Base-by-base conservation (phyloP, 495 filamentous ascomycete species). In the Aspergillus indologenus region DNA sequence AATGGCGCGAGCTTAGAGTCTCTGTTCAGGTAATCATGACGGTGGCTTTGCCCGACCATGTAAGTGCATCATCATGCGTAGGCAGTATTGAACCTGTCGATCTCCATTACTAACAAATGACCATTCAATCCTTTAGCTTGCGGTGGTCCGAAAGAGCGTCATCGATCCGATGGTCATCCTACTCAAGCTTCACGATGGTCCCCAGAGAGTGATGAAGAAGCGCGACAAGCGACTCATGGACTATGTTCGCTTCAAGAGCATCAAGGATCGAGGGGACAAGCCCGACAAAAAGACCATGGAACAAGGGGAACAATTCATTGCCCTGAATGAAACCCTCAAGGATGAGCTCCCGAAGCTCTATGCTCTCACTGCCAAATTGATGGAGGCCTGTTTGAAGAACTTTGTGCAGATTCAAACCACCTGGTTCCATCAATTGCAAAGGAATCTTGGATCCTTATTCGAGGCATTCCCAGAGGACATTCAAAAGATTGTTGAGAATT, bases 281-380 rank as follows among this genome's bases (percentile, higher is more conserved):
- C 79, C 87, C 9, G 91, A 96, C 65, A 89, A 89, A 67, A 92
- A 92, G 65, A 87, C 90, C 0, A 75, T 80, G 1, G 91, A 96
- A 53, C 84, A 89, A 48, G 90, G 88, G 6, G 90, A 96, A 59
- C 87, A 92, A 66, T 98, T 94, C 68, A 79, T 87, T 52, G 91
- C 91, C 8, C 78, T 98, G 53, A 98, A 97, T 63, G 90, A 96
- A 31, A 88, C 91, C 0, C 76, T 98, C 57, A 97, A 96, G 70
- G 87, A 92, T 45, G 93, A 98, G 64, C 79, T 99, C 23, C 94
- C 94, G 12, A 89, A 87, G 65, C 84, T 99, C 14, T 96, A 90
- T 59, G 71, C 72, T 12, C 71, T 92, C 50, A 96, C 92, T 0
- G 87, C 85, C 53, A 88, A 86, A 63, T 73, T 96, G 48, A 88